phyloP scores from a whole-genome alignment of 1,284 basidiomycete genomes.

The Microbotryum silenes-acaulis region DNA sequence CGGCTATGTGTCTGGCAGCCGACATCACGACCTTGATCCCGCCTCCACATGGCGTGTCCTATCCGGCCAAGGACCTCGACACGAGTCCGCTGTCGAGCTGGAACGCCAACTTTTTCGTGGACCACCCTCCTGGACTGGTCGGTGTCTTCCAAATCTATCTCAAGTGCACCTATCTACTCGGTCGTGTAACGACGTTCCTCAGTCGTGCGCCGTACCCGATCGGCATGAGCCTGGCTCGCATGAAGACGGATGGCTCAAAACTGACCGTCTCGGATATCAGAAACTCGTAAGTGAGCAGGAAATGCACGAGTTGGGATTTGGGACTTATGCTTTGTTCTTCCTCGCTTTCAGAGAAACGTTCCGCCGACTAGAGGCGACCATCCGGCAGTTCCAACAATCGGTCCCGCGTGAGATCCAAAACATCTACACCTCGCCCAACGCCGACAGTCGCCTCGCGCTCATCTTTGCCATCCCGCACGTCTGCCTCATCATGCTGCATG shows the following conservation, averaged over 20 bases:
- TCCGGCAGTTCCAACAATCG: conserved; percentile 28
- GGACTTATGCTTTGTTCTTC: not conserved
- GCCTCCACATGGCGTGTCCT: not conserved
- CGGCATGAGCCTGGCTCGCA: not conserved
- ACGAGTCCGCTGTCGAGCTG: conserved; percentile 19
- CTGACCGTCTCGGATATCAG: not conserved
- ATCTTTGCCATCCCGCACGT: conserved; percentile 27
- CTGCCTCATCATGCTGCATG: conserved; percentile 31
- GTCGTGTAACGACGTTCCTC: not conserved
- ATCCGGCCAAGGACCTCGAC: not conserved
- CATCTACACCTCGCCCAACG: not conserved
- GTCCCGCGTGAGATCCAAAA: conserved; percentile 32
- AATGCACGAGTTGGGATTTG: conserved; percentile 3
- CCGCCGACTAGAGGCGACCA: conserved; percentile 28
- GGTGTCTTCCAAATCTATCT: conserved; percentile 7
- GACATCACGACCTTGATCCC: not conserved
- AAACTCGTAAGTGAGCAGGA: conserved; percentile 2
- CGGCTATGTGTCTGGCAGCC: not conserved
- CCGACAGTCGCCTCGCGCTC: conserved; percentile 18
- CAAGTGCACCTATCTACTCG: not conserved
- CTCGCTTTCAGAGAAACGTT: conserved; percentile 18
- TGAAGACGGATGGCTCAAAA: too few relatives aligned
- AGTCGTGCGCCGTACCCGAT: not conserved
- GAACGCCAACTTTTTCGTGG: conserved; percentile 28
- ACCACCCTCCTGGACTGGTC: conserved; percentile 20